These are phyloP conservation scores for Hymenoscyphus linearis DNA, from an alignment of 2,329 filamentous ascomycete species.

Conservation along the genomic window DNA sequence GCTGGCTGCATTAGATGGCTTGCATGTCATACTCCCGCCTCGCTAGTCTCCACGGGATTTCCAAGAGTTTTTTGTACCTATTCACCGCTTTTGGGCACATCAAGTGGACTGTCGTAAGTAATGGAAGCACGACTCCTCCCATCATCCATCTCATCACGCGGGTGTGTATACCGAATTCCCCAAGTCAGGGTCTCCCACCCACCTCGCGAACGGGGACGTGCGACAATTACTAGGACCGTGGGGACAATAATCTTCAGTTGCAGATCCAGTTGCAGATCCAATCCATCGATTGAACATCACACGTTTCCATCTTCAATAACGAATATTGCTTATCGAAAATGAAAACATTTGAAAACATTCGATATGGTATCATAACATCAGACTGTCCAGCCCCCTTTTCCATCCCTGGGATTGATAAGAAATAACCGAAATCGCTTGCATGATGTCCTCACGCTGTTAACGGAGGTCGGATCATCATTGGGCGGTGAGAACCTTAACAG, in stretches of 20 bases:
- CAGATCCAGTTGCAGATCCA: neutral
- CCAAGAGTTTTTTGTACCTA: too few relatives aligned
- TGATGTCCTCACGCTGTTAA: neutral
- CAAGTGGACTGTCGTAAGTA: neutral
- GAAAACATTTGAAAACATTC: neutral
- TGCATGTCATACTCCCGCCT: neutral
- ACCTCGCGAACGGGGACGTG: neutral
- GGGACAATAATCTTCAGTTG: neutral
- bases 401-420: neutral
- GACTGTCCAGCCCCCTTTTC: neutral
- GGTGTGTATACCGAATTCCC: neutral
- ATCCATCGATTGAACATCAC: neutral
- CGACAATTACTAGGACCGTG: too few relatives aligned
- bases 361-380: neutral
- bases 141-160: neutral
- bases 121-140: neutral
- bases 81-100: neutral
- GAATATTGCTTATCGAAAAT: neutral
- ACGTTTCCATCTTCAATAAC: neutral
- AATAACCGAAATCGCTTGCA: neutral
- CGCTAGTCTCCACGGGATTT: too few relatives aligned
- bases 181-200: neutral
- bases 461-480: neutral
- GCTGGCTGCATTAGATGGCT: neutral
- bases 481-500: neutral